A percentile compares a stretch with the other conserved stretches of the same genome.
Conservation (phyloP, 805 yeast genomes). For the Cyberlindnera nakhonratchasimensis region DNA sequence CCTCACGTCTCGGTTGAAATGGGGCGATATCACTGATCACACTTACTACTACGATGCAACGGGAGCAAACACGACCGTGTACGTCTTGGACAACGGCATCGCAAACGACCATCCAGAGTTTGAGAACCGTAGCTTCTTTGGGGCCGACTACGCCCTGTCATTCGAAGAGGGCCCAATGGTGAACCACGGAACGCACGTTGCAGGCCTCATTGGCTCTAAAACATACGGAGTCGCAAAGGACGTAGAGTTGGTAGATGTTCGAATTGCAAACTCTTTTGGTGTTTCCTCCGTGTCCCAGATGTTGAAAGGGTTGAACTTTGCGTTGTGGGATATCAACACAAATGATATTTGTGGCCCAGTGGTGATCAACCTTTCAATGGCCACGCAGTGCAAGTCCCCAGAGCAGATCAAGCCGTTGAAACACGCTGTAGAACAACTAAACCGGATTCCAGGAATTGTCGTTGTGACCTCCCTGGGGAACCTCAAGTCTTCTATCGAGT, state of each 20-base stretch:
- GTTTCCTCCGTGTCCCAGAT: slow-evolving; percentile 40
- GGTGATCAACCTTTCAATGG: slow-evolving; percentile 76
- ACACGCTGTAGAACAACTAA: slow-evolving; percentile 63
- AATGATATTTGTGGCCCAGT: slow-evolving; percentile 32
- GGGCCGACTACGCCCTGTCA: slow-evolving; percentile 49
- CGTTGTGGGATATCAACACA: background rate
- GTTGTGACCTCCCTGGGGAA: slow-evolving; percentile 88
- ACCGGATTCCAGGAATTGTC: slow-evolving; percentile 36
- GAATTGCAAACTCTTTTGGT: slow-evolving; percentile 63
- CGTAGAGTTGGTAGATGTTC: slow-evolving; percentile 58
- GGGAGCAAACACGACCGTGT: slow-evolving; percentile 65
- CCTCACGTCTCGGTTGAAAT: slow-evolving; percentile 43
- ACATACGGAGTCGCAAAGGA: slow-evolving; percentile 81
- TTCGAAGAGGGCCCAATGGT: slow-evolving; percentile 49
- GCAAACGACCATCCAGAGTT: slow-evolving; percentile 53
- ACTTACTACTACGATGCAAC: slow-evolving; percentile 44
- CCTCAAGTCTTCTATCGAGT: slow-evolving; percentile 66
- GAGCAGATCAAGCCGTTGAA: slow-evolving; percentile 58
- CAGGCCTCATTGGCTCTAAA: slow-evolving; percentile 78
- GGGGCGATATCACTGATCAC: slow-evolving; percentile 6
- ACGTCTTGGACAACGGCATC: slow-evolving; percentile 82
- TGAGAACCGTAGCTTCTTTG: slow-evolving; percentile 55
- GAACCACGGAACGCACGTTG: slow-evolving; percentile 94
- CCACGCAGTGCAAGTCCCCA: slow-evolving; percentile 64
- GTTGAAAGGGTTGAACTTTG: slow-evolving; percentile 33